These are phyloP conservation scores for Phytophthora cryptogea DNA, from an alignment of 352 stramenopile genomes.

Conservation along the genomic window DNA sequence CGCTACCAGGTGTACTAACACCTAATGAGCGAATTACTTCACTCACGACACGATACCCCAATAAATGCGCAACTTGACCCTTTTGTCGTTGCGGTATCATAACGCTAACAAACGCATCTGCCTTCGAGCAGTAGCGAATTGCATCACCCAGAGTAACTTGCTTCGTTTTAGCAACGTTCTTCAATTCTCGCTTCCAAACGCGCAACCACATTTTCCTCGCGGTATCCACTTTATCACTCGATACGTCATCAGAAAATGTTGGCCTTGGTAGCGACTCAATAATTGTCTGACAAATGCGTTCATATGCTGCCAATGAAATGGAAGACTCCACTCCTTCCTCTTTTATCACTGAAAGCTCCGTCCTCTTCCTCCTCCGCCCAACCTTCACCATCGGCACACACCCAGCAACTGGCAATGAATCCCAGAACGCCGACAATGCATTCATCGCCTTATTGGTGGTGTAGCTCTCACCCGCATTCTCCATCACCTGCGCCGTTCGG, in stretches of 20 bases:
- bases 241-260: background rate
- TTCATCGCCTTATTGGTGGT: constrained; percentile 25
- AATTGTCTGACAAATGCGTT: constrained; percentile 14
- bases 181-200: constrained; percentile 42
- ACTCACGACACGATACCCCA: constrained; percentile 34
- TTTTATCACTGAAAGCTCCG: constrained; percentile 13
- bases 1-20: constrained; percentile 12
- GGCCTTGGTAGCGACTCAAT: background rate
- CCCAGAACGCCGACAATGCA: constrained; percentile 30
- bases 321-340: constrained; percentile 7
- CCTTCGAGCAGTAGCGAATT: constrained; percentile 42
- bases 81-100: background rate
- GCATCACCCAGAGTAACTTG: constrained; percentile 25
- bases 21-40: constrained; percentile 24
- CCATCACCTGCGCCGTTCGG: constrained; percentile 18
- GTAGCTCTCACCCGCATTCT: constrained; percentile 25
- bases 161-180: constrained; percentile 8
- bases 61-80: constrained; percentile 7
- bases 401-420: constrained; percentile 14
- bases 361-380: constrained; percentile 17
- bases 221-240: background rate
- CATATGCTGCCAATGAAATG: constrained; percentile 18
- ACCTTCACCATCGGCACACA: constrained; percentile 6
- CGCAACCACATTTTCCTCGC: constrained; percentile 34
- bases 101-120: constrained; percentile 35